phyloP scores from a whole-genome alignment of 129 eudicot genomes.

The Flaveria trinervia region DNA sequence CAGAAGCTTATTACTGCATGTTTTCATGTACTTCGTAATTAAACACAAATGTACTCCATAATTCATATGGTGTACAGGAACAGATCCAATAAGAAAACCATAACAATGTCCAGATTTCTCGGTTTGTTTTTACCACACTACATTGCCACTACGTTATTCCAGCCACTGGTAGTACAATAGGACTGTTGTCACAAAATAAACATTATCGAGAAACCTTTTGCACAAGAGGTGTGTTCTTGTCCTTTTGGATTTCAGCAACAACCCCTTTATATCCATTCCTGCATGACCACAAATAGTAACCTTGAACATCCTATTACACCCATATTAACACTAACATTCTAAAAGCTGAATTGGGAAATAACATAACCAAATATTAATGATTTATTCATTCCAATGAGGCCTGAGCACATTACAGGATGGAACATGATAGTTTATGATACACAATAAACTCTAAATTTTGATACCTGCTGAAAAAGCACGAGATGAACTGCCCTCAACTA shows the following conservation, averaged over 20 bases:
- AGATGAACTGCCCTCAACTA: slow-evolving; percentile 85
- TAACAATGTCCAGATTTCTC: slow-evolving; percentile 8
- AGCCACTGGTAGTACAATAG: slow-evolving; percentile 21
- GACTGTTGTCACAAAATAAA: slow-evolving; percentile 9
- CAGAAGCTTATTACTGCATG: slow-evolving; percentile 17
- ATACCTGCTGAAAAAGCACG: slow-evolving; percentile 98
- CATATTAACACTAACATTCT: slow-evolving; percentile 7
- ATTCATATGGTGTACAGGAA: slow-evolving; percentile 3
- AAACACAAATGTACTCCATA: slow-evolving; percentile 17
- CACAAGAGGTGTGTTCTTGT: slow-evolving; percentile 91
- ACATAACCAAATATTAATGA: slow-evolving; percentile 2
- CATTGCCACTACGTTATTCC: slow-evolving; percentile 10
- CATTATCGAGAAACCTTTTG: slow-evolving; percentile 58
- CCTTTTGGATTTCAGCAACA: slow-evolving; percentile 94
- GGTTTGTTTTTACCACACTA: slow-evolving; percentile 2
- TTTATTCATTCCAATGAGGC: not conserved
- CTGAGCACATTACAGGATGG: slow-evolving; percentile 4
- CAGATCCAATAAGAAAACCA: slow-evolving; percentile 12
- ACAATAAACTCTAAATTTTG: not conserved
- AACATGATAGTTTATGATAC: not conserved
- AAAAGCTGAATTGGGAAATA: slow-evolving; percentile 7
- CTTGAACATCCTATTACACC: slow-evolving; percentile 37
- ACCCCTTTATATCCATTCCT: slow-evolving; percentile 99
- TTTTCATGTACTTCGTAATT: not conserved
- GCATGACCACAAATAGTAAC: slow-evolving; percentile 62